Conservation (phyloP, 208 protist species). For the Trypanosoma theileri region DNA sequence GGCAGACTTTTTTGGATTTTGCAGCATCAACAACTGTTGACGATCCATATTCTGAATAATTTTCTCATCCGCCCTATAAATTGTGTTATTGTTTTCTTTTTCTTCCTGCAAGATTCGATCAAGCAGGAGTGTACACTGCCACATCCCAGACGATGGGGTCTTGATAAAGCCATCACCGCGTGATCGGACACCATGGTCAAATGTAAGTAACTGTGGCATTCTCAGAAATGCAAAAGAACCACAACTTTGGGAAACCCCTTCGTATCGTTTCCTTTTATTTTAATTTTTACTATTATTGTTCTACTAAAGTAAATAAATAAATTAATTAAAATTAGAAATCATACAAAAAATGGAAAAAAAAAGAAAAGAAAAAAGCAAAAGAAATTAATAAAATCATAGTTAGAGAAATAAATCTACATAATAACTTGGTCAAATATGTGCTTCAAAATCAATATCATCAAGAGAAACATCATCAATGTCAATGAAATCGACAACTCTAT, state of each 20-base stretch:
- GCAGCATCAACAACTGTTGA: not conserved
- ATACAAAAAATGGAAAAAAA: too few relatives aligned
- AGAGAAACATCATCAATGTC: too few relatives aligned
- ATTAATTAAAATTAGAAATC: not conserved
- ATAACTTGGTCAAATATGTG: too few relatives aligned
- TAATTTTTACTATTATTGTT: not conserved
- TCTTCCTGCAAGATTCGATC: not conserved
- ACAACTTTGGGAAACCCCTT: not conserved
- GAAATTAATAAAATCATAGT: too few relatives aligned
- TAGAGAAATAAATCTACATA: too few relatives aligned
- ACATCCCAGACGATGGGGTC: conserved; percentile 26
- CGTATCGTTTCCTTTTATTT: not conserved
- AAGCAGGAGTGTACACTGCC: conserved; percentile 24
- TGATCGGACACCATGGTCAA: conserved; percentile 17
- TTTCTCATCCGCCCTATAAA: not conserved
- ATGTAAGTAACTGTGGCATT: conserved; percentile 27
- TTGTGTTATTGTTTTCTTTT: not conserved
- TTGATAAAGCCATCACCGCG: conserved; percentile 29
- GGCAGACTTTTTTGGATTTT: not conserved
- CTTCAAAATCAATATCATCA: too few relatives aligned
- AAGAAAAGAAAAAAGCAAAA: too few relatives aligned
- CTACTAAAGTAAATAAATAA: too few relatives aligned
- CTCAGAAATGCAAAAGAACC: conserved; percentile 8
- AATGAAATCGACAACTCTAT: too few relatives aligned
- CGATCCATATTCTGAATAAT: not conserved